phyloP scores from a whole-genome alignment of 768 basidiomycete genomes.

The Phallus indusiatus region DNA sequence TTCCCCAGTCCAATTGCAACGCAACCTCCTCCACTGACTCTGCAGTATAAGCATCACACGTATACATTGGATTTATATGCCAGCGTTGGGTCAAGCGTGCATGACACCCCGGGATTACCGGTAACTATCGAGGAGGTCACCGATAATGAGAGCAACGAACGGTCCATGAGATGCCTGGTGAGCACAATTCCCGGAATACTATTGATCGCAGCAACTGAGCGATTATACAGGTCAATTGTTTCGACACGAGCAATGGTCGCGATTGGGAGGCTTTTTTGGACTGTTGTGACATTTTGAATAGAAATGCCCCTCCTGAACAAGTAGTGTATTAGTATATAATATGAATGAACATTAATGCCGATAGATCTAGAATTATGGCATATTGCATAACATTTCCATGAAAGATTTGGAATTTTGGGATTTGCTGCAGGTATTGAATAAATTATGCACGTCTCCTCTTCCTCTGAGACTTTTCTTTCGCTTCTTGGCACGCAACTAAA shows the following conservation, averaged over 20 bases:
- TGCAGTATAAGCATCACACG: constrained; percentile 13
- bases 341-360: constrained; percentile 15
- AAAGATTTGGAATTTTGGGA: background rate
- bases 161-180: constrained; percentile 47
- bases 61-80: constrained; percentile 40
- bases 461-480: constrained; percentile 67
- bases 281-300: constrained; percentile 35
- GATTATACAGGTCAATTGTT: constrained; percentile 36
- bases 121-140: constrained; percentile 36
- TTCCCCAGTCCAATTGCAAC: constrained; percentile 36
- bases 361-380: background rate
- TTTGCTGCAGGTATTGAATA: no score
- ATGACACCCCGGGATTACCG: constrained; percentile 4
- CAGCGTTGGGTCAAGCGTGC: constrained; percentile 35
- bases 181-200: constrained; percentile 6
- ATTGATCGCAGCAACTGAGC: background rate
- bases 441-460: constrained; percentile 33
- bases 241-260: constrained; percentile 26
- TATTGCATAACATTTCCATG: background rate
- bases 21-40: constrained; percentile 9
- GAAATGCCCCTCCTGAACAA: constrained; percentile 18
- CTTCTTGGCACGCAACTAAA: constrained; percentile 74
- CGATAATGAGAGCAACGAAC: constrained; percentile 47
- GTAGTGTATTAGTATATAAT: background rate
- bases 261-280: constrained; percentile 38